Base-by-base conservation (phyloP, 1,284 basidiomycete genomes). In the Cryptococcus amylolentus region DNA sequence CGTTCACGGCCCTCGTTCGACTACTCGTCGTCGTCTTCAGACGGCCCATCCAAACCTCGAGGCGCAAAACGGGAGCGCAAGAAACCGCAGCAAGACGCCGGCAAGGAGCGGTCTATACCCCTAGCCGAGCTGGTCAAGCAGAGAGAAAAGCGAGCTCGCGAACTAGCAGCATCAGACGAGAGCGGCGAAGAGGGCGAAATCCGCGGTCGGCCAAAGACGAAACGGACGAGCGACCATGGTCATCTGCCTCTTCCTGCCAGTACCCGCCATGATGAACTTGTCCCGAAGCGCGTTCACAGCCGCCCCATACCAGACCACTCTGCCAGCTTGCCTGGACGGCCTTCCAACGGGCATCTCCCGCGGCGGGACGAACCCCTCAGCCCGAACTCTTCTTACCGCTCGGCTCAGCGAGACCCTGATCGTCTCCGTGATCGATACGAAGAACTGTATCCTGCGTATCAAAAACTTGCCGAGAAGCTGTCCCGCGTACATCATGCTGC, bases 401-500 rank as follows among this genome's bases (percentile, higher is more conserved):
- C 40, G 50, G 35, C 48, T 39, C 14, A 47, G 20, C 53, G 26
- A 5, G 63, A 68, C 49, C 58, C 65, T 9, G 66, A 69, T 35
- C 42, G 52, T 0, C 59, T 75, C 20, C 55, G 71, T 20, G 65
- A 70, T 13, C 52, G 71, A 39, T 76, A 72, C 56, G 72, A 70
- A 53, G 67, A 70, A 56, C 65, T 76, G 10, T 71, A 64, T 49
- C 67, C 70, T 2, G 63, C 65, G 16, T 74, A 76, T 60, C 57
- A 71, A 54, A 51, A 58, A 41, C 55, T 74, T 9, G 62, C 66
- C 0, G 53, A 57, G 39, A 63, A 62, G 23, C 60, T 75, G 13
- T 61, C 58, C 1, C 57, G 46, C 4, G 49, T 68, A 20, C 65
- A 70, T 52, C 61, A 61, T 45, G 60, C 59, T 16, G 67, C 60